Base-by-base conservation (phyloP, 179 eudicot genomes). In the Heliamphora pulchella region DNA sequence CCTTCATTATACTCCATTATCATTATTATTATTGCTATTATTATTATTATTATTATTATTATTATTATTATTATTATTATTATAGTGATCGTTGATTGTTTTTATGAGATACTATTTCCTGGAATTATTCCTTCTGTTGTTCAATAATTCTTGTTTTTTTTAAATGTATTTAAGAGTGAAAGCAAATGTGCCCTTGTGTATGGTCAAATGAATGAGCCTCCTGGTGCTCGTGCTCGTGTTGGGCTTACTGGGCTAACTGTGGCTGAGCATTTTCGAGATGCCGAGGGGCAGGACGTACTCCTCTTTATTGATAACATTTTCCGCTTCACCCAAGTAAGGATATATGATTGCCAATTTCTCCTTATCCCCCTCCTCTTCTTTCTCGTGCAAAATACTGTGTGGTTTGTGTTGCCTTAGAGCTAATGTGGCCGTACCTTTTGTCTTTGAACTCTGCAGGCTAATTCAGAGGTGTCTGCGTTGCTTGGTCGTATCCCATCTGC, bases 151-250 rank as follows among this genome's bases (percentile, higher is more conserved):
- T 51, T 43, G 46, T 17, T 67, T 63, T 51, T 10, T 31, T 3
- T 2, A 39, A 31, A 31, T 31, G 58, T 73, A 20, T 20, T 11
- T 68, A 80, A 93, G 98, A 83, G 88, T 84, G 98, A 94, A 7
- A 94, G 98, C 90, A 92, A 94, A 80, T 94, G 98, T 74, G 98
- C 97, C 69, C 96, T 94, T 80, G 98, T 94, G 65, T 94, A 94
- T 51, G 97, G 98, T 66, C 98, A 94, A 90, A 94, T 94, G 98
- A 94, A 94, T 75, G 97, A 94, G 89, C 98, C 97, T 78, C 98
- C 98, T 58, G 98, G 98, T 92, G 97, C 98, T 47, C 98, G 98
- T 91, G 98, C 98, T 61, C 97, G 97, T 91, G 98, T 92, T 86
- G 98, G 98, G 69, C 96, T 94, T 74, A 94, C 98, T 79, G 98